phyloP scores from a whole-genome alignment of 164 flowering plant species.

The Tinospora cordifolia region DNA sequence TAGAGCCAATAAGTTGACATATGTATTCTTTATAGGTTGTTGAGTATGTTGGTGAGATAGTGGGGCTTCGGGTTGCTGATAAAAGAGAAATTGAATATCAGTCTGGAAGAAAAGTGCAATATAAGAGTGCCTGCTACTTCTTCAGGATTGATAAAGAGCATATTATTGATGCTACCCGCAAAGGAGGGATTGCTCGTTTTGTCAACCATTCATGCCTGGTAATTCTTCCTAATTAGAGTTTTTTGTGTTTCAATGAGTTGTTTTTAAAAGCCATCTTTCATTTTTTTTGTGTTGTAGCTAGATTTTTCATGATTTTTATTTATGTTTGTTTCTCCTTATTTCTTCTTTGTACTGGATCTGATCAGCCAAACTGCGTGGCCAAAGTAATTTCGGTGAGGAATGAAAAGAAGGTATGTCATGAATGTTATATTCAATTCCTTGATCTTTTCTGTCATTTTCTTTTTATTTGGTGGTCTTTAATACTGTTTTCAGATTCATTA shows the following conservation, averaged over 20 bases:
- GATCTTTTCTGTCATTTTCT: background rate
- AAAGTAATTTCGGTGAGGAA: constrained; percentile 51
- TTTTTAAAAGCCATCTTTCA: background rate
- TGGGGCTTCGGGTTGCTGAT: constrained; percentile 64
- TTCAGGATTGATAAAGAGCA: constrained; percentile 69
- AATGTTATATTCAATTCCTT: too few relatives aligned
- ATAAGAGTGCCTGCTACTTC: constrained; percentile 69
- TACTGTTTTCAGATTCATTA: background rate
- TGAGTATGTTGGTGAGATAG: constrained; percentile 75
- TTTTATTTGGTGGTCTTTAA: background rate
- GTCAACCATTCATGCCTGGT: constrained; percentile 79
- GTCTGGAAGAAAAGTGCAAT: constrained; percentile 49
- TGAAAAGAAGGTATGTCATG: constrained; percentile 53
- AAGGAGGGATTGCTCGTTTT: constrained; percentile 82
- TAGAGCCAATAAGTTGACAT: background rate
- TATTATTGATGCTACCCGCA: constrained; percentile 65
- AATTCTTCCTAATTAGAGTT: constrained; percentile 7
- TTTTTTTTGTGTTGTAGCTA: background rate
- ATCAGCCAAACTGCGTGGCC: constrained; percentile 70
- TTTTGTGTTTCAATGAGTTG: background rate
- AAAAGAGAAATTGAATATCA: constrained; percentile 62
- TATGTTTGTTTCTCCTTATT: background rate
- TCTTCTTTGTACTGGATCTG: constrained; percentile 16
- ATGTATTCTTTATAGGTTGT: constrained; percentile 43
- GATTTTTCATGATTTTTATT: background rate